phyloP scores from a whole-genome alignment of 257 asterid genomes.

The Nicotiana paniculata region DNA sequence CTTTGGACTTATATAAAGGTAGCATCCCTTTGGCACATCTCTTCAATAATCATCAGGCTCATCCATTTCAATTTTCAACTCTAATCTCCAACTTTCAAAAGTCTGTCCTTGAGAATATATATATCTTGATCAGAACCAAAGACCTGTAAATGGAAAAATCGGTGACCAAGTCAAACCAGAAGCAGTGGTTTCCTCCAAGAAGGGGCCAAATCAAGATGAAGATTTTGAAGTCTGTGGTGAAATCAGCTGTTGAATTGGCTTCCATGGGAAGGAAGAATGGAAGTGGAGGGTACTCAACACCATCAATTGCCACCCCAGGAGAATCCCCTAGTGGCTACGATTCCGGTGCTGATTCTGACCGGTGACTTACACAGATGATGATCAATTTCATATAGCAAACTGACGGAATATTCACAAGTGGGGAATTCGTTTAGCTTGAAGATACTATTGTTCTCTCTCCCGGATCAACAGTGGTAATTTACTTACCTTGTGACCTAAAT shows the following conservation, averaged over 20 bases:
- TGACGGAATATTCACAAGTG: neutral
- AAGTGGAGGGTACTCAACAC: neutral
- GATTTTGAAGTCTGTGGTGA: neutral
- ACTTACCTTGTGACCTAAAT: too few relatives aligned
- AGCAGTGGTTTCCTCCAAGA: neutral
- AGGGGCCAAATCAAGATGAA: conserved; percentile 1
- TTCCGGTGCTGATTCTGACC: conserved; percentile 6
- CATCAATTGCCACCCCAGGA: neutral
- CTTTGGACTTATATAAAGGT: neutral
- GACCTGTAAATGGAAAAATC: neutral
- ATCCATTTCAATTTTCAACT: neutral
- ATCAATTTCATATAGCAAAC: neutral
- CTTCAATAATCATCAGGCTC: neutral
- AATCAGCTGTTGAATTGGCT: conserved; percentile 4
- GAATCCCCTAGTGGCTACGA: neutral
- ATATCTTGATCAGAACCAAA: neutral
- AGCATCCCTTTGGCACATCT: neutral
- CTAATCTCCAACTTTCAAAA: neutral
- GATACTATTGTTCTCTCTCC: too few relatives aligned
- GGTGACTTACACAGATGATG: neutral
- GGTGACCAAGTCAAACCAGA: neutral
- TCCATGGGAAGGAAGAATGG: neutral
- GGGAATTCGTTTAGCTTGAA: neutral
- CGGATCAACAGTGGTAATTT: too few relatives aligned
- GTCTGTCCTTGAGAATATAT: neutral